Base-by-base conservation (phyloP, 1,139 yeast species). In the Hanseniaspora sp. region DNA sequence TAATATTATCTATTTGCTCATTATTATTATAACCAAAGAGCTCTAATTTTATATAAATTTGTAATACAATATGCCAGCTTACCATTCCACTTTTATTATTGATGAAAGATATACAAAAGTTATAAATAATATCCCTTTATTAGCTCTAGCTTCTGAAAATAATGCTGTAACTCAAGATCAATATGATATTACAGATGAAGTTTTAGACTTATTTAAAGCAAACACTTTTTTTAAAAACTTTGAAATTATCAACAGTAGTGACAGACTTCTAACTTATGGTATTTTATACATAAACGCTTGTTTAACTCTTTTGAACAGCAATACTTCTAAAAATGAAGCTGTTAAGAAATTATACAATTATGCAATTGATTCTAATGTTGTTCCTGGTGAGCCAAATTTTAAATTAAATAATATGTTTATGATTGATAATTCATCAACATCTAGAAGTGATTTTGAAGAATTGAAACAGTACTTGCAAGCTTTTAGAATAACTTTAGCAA, bases 381-480 rank as follows among this genome's bases (percentile, higher is more conserved):
- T 94, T 58, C 99, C 99, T 0, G 99, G 99, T 17, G 96, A 92
- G 59, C 82, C 92, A 18, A 88, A 92, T 15, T 92, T 92, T 74
- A 96, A 97, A 12, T 74, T 92, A 68, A 90, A 90, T 69, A 76
- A 88, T 0, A 75, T 92, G 56, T 92, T 88, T 67, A 75, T 77
- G 56, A 59, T 66, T 2, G 71, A 74, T 42, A 86, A 82, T 63
- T 37, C 45, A 3, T 6, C 30, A 13, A 34, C 40, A n/a, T 29
- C 47, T 12, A 80, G 82, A 61, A 75, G 75, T 56, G 96, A 88
- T 58, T 82, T 82, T 52, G 95, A 90, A 55, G 72, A 87, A 56
- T 76, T 94, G 67, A 78, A 94, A 62, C 74, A 79, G 34, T 92
- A 92, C 67, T 74, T 92, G 61, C 82, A 82, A 60, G 98, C 92